Evolutionary conservation across 2,329 filamentous ascomycete genomes (phyloP), one percentile per base, ranked within the genome.

Genomic region (Calonectria fujianensis): DNA sequence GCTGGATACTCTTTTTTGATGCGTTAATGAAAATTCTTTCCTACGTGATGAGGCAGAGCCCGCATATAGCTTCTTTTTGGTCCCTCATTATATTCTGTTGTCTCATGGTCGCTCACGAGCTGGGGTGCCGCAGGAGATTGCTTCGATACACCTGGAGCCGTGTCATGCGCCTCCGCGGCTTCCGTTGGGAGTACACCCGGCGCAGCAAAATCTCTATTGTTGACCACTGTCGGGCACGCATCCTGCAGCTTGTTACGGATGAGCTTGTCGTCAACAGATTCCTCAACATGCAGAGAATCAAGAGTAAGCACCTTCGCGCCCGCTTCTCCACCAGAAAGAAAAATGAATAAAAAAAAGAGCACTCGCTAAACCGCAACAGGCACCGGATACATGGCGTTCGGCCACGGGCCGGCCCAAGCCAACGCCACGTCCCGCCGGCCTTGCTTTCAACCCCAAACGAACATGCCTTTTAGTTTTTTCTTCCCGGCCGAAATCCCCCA

Each of bases 231-330:
- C 37, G 57, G 8, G 35, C 13, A 24, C 57, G 57, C 4, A 29
- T 63, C 35, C 8, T 27, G 8, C 14, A 27, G 37, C 35, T 63
- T 16, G 24, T 63, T 41, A 5, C 35, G 16, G 35, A 41, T 18
- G 57, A 63, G 37, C 35, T 63, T 11, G 24, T 7, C 3, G 57
- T 41, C 57, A 63, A 63, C 24, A 37, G 35, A 7, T 63, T 63
- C 18, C 35, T 41, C 57, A 41, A 63, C 57, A 9, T 20, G 14
- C 35, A 63, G 35, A 37, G 57, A 31, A 63, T 63, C 35, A 63
- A 27, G 35, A 11, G 57, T 63, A 63, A 63, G 45, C 45, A 48
- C 31, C 18, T 8, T n/a, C n/a, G 57, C 35, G 13, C 24, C 57
- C 41, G 4, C n/a, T 48, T 48, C 45, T 48, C 45, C n/a, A 24